Evolutionary conservation across 768 basidiomycete species (phyloP).

Genomic region (Boletus sensibilis): DNA sequence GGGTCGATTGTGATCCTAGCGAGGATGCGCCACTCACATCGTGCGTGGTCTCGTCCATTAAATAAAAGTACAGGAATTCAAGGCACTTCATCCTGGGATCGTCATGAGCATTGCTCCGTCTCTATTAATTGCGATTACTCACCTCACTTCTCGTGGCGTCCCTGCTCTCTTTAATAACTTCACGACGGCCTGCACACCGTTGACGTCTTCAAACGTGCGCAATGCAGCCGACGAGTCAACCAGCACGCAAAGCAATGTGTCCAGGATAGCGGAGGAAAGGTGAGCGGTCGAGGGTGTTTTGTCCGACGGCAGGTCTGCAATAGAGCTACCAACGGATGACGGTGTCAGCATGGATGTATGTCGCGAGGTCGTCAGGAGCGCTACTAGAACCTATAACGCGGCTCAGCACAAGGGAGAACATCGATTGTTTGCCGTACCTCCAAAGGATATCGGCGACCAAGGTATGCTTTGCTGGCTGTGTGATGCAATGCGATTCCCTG

Average conservation of each 20-base stretch:
- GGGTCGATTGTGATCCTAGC: slow-evolving; percentile 32
- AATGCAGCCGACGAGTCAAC: slow-evolving; percentile 79
- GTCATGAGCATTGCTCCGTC: slow-evolving; percentile 1
- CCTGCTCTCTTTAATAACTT: slow-evolving; percentile 83
- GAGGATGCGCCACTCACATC: slow-evolving; percentile 5
- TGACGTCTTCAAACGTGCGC: slow-evolving; percentile 73
- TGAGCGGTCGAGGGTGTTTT: slow-evolving; percentile 31
- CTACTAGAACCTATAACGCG: slow-evolving; percentile 59
- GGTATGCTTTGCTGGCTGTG: slow-evolving; percentile 59
- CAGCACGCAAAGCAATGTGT: slow-evolving; percentile 84
- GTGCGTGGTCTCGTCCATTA: slow-evolving; percentile 71
- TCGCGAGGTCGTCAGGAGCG: slow-evolving; percentile 68
- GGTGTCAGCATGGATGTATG: slow-evolving; percentile 45
- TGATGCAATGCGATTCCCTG: slow-evolving; percentile 80
- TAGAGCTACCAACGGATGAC: slow-evolving; percentile 1
- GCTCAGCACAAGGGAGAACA: slow-evolving; percentile 6
- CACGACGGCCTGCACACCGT: slow-evolving; percentile 81
- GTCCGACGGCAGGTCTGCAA: slow-evolving; percentile 17
- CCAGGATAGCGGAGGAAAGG: slow-evolving; percentile 74
- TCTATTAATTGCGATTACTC: slow-evolving; percentile 50
- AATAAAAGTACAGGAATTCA: slow-evolving; percentile 93
- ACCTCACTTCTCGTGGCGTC: slow-evolving; percentile 89
- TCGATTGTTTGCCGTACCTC: slow-evolving; percentile 47
- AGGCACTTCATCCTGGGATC: slow-evolving; percentile 85
- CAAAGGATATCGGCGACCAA: slow-evolving; percentile 64